Evolutionary conservation across 148 eudicot genomes (phyloP).

Genomic region (Rhododendron molle): DNA sequence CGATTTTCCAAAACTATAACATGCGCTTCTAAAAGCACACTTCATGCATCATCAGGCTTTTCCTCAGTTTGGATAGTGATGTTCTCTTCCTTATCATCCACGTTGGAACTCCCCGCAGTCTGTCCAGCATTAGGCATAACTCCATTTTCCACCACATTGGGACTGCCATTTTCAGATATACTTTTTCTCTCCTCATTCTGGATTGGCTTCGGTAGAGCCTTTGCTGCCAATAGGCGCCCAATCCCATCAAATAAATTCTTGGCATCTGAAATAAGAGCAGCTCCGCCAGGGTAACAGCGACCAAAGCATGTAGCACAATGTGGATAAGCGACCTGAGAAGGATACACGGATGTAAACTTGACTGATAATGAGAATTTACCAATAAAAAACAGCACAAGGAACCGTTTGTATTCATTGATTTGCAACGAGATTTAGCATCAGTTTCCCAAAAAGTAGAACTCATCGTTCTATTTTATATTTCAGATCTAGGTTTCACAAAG

Average conservation of each 20-base stretch:
- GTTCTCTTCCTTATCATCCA: conserved; percentile 28
- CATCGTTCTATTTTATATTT: not conserved
- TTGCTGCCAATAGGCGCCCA: conserved; percentile 58
- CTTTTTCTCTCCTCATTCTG: conserved; percentile 28
- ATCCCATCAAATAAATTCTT: conserved; percentile 73
- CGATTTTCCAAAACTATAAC: not conserved
- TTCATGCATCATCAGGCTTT: conserved; percentile 12
- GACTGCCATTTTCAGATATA: conserved; percentile 46
- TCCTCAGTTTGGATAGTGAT: conserved; percentile 15
- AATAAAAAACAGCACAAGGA: not conserved
- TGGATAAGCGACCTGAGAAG: conserved; percentile 75
- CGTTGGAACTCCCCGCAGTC: conserved; percentile 21
- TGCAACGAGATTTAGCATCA: not conserved
- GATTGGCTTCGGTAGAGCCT: conserved; percentile 49
- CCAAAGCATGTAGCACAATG: conserved; percentile 88
- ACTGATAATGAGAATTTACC: not conserved
- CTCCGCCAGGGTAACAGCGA: conserved; percentile 86
- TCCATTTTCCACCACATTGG: conserved; percentile 51
- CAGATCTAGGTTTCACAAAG: not conserved
- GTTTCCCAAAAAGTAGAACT: not conserved
- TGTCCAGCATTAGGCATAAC: conserved; percentile 27
- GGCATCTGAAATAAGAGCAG: conserved; percentile 59
- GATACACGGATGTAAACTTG: conserved; percentile 3
- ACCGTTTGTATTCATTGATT: not conserved
- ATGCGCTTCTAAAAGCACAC: not conserved